Percentiles rank a stretch among this genome's conserved stretches.
Evolutionary conservation across 768 basidiomycete genomes (phyloP).

Genomic region (Pisolithus tinctorius): DNA sequence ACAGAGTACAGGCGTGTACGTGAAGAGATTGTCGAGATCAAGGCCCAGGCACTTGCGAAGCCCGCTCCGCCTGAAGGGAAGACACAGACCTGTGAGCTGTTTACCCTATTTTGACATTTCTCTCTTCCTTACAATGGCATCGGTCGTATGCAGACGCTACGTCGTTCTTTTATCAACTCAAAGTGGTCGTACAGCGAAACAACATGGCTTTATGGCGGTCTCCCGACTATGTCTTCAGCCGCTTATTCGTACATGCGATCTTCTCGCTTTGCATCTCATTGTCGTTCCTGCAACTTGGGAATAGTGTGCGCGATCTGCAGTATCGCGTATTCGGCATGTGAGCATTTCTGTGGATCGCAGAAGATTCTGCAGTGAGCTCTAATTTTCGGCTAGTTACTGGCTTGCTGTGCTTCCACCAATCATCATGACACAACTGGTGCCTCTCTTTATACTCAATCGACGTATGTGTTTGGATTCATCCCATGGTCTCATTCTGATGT

Average conservation of each 20-base stretch:
- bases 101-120: background rate
- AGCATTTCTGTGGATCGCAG: slow-evolving; percentile 16
- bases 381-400: slow-evolving; percentile 45
- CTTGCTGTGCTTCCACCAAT: slow-evolving; percentile 63
- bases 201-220: slow-evolving; percentile 73
- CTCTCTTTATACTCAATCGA: slow-evolving; percentile 73
- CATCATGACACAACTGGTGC: slow-evolving; percentile 65
- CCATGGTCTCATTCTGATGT: background rate
- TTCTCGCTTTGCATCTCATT: slow-evolving; percentile 68
- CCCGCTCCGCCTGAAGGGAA: slow-evolving; percentile 34
- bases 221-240: slow-evolving; percentile 80
- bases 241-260: slow-evolving; percentile 69
- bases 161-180: slow-evolving; percentile 67
- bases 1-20: slow-evolving; percentile 43
- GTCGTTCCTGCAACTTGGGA: slow-evolving; percentile 72
- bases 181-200: slow-evolving; percentile 59
- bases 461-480: slow-evolving; percentile 29
- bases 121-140: background rate
- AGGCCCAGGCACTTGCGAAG: slow-evolving; percentile 37
- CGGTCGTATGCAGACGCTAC: slow-evolving; percentile 55
- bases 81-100: slow-evolving; percentile 41
- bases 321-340: slow-evolving; percentile 78
- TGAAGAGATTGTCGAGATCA: slow-evolving; percentile 42
- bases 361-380: background rate
- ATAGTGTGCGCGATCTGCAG: slow-evolving; percentile 59